phyloP scores from a whole-genome alignment of 2,329 filamentous ascomycete species.

The Geosmithia putterillii region DNA sequence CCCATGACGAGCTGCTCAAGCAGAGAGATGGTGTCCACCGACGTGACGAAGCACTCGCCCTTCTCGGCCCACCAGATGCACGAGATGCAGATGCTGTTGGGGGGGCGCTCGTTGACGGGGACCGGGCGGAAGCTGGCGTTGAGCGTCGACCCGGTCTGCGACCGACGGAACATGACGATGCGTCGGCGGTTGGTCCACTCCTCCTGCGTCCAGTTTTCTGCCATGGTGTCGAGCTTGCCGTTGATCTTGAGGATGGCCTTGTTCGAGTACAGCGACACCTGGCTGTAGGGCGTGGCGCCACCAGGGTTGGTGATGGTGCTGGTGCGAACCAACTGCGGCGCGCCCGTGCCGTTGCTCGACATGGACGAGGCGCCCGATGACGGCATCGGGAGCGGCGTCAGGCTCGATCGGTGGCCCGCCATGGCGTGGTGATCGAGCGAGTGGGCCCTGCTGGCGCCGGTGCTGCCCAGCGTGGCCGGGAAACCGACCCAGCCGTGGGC shows the following conservation, averaged over 20 bases:
- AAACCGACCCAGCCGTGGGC: constrained; percentile 29
- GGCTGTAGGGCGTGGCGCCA: constrained; percentile 48
- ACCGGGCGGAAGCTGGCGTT: constrained; percentile 71
- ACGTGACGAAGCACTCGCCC: constrained; percentile 83
- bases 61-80: constrained; percentile 97
- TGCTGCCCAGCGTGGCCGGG: constrained; percentile 23
- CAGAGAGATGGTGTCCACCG: constrained; percentile 92
- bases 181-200: constrained; percentile 70
- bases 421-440: constrained; percentile 29
- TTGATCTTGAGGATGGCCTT: constrained; percentile 80
- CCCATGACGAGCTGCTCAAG: constrained; percentile 76
- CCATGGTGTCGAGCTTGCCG: constrained; percentile 78
- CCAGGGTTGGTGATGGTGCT: constrained; percentile 34
- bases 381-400: constrained; percentile 36
- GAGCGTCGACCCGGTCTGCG: constrained; percentile 71
- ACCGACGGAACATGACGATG: constrained; percentile 78
- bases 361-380: constrained; percentile 13
- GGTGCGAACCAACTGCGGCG: constrained; percentile 41
- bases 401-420: constrained; percentile 24
- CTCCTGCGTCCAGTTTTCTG: constrained; percentile 67
- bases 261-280: constrained; percentile 68
- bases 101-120: constrained; percentile 63
- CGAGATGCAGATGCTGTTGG: constrained; percentile 86
- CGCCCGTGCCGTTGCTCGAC: constrained; percentile 10
- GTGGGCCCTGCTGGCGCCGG: constrained; percentile 26